phyloP scores from a whole-genome alignment of 2,329 filamentous ascomycete genomes.

The Penicillium fuscoglaucum region DNA sequence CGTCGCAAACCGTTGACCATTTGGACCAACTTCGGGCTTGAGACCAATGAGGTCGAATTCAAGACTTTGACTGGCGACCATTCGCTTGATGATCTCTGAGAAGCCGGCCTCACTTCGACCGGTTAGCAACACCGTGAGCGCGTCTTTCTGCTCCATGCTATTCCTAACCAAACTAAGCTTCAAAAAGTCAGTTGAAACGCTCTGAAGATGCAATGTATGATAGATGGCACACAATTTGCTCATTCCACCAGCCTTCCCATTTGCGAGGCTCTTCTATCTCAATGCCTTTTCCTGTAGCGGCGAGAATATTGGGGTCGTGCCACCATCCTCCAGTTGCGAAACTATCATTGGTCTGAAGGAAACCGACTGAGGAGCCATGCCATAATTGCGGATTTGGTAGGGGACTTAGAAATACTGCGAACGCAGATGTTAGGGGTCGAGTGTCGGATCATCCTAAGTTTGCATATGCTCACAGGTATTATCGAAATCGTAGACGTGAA shows the following conservation, averaged over 20 bases:
- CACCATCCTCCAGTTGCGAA: conserved; percentile 92
- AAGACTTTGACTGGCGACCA: conserved; percentile 73
- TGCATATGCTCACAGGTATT: conserved; percentile 70
- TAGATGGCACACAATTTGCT: conserved; percentile 66
- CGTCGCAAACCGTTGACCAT: conserved; percentile 71
- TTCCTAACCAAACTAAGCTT: conserved; percentile 70
- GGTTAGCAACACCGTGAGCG: conserved; percentile 81
- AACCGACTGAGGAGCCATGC: conserved; percentile 74
- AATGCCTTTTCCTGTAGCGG: conserved; percentile 78
- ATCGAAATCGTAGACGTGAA: conserved; percentile 98
- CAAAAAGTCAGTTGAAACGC: conserved; percentile 23
- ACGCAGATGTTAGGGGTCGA: not conserved
- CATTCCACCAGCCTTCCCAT: conserved; percentile 97
- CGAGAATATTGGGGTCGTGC: conserved; percentile 86
- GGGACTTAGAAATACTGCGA: conserved; percentile 81
- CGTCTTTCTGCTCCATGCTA: conserved; percentile 80
- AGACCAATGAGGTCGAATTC: conserved; percentile 86
- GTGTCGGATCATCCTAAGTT: not conserved
- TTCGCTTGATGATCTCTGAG: conserved; percentile 75
- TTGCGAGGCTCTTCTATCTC: conserved; percentile 78
- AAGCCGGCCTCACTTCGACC: conserved; percentile 79
- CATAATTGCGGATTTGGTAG: conserved; percentile 86
- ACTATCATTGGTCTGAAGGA: conserved; percentile 71
- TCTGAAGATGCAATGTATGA: conserved; percentile 1
- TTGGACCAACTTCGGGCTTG: conserved; percentile 81